Evolutionary conservation across 2,329 filamentous ascomycete genomes (phyloP), one percentile per base, ranked within the genome.

Genomic region (Monilinia fructigena): DNA sequence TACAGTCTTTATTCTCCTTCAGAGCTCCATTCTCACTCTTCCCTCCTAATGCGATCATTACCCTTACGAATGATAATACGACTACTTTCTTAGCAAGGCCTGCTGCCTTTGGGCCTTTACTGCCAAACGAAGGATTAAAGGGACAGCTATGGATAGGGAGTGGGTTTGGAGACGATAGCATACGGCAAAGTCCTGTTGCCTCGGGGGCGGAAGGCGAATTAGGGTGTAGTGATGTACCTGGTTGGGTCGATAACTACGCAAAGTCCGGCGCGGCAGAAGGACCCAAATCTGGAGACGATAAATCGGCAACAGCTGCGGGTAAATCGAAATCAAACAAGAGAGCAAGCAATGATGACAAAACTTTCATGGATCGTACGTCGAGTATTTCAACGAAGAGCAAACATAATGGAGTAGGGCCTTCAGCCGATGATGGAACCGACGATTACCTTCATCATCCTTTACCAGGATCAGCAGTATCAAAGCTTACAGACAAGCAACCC

Each of bases 11-110:
- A 70, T 87, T 91, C 78, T 89, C 89, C 70, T 90, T 91, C 77
- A 87, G 87, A 67, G 83, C 88, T 6, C 89, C 93, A 0, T 91
- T 93, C 70, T 93, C 92, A 26, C 86, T 99, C 28, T 99, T 99
- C 76, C 93, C 94, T 5, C 93, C 93, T 4, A 97, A 95, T 70
- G 95, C 95, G 58, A 91, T 96, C 74, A 97, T 99, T 76, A 97
- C 92, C 77, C 85, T 99, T 69, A 97, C 93, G 75, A 93, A 98
- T 78, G 95, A 99, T 79, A 99, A 99, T 78, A 97, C 92, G 72
- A 99, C 95, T 16, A 96, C 96, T 72, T 99, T 99, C 80, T 84
- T 96, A 65, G 93, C 95, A 54, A 85, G 95, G 59, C 95, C 95
- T 68, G 95, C 95, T 63, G 93, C 92, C 50, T 99, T 98, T 79